Percentiles rank a stretch among this genome's conserved stretches.
Conservation (phyloP, 116 monocot species). For the Dioscorea cayenensis region DNA sequence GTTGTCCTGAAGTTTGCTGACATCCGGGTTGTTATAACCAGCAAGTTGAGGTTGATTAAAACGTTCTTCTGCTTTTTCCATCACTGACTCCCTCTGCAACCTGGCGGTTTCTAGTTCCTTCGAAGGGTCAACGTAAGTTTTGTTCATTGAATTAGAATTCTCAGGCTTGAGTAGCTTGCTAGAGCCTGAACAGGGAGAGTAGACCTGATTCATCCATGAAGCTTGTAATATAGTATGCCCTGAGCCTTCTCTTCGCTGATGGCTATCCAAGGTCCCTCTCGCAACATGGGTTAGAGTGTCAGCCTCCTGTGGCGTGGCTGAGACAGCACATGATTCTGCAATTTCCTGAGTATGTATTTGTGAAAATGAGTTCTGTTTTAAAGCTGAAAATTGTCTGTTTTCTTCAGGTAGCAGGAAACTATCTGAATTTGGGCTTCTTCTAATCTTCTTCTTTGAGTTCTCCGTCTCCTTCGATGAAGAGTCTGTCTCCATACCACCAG, state of each 20-base stretch:
- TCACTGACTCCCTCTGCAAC: conserved; percentile 21
- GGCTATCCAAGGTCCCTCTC: conserved; percentile 10
- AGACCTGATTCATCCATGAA: conserved; percentile 21
- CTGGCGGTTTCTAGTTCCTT: conserved; percentile 24
- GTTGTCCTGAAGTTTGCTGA: conserved; percentile 12
- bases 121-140: conserved; percentile 13
- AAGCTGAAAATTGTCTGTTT: conserved; percentile 18
- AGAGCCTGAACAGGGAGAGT: conserved; percentile 16
- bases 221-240: conserved; percentile 24
- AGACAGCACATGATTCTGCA: conserved; percentile 22
- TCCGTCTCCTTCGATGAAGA: conserved; percentile 49
- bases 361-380: conserved; percentile 29
- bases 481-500: conserved; percentile 54
- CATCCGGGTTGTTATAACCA: conserved; percentile 19
- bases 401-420: conserved; percentile 23
- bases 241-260: conserved; percentile 8
- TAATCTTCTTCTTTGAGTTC: conserved; percentile 37
- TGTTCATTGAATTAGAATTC: conserved; percentile 5
- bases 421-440: conserved; percentile 24
- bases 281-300: conserved; percentile 12
- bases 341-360: conserved; percentile 17
- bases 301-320: conserved; percentile 13
- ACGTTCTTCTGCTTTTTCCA: conserved; percentile 12
- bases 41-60: conserved; percentile 19
- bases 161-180: conserved; percentile 18